Base-by-base conservation (phyloP, 805 yeast species). In the Blastobotrys attinorum region DNA sequence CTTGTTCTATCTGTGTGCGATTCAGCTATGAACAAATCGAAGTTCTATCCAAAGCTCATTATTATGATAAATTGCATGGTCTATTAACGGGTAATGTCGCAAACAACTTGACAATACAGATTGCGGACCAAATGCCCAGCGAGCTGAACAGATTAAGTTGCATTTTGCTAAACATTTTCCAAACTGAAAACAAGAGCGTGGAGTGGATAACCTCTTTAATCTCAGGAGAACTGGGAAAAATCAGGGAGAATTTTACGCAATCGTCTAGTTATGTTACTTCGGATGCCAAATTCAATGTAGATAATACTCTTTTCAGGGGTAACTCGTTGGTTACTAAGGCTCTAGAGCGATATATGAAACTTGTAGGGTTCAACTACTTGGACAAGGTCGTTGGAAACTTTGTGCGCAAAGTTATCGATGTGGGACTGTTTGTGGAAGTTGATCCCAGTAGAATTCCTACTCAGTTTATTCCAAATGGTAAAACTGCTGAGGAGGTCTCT, bases 261-360 rank as follows among this genome's bases (percentile, higher is more conserved):
- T 25, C 47, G 22, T 45, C 50, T 3, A 48, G 16, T 17, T 16
- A 18, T 16, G 18, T 16, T 16, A 15, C 40, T 10, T 22, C 43
- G 22, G 44, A 49, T 15, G 27, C 8, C 33, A 27, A 38, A n/a
- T 31, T 31, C 21, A 73, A 75, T 49, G 61, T 77, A 3, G 72
- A 75, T 50, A 80, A 76, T 49, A 73, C 85, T 0, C 59, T 86
- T 13, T 90, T 90, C 56, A 71, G 98, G 52, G 96, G 96, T 0
- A 83, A 86, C 45, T 79, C 95, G 1, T 70, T 90, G 3, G 69
- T 92, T 47, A 81, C 96, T 0, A 85, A 85, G 58, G 72, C 95
- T 0, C 60, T 89, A 43, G 98, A 90, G 55, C 71, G 75, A 47
- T 87, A 79, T 57, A 80, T 83, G 58, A 70, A 81, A 33, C 67